These are phyloP conservation scores for Malus fusca DNA, from an alignment of 306 rosid genomes.

Conservation along the genomic window DNA sequence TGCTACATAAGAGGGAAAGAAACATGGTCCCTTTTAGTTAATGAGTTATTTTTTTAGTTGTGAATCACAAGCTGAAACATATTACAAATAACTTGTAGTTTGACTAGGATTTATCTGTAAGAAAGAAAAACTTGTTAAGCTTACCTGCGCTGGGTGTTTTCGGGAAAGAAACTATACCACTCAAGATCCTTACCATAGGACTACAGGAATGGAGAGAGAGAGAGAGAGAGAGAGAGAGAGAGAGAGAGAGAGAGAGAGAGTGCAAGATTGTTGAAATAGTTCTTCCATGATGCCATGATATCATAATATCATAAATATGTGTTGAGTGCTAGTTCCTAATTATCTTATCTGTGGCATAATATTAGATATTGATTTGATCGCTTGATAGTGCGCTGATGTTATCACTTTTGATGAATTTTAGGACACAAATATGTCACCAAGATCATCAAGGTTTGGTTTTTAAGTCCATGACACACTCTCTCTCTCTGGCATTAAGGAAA, in stretches of 20 bases:
- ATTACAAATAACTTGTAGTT: too few relatives aligned
- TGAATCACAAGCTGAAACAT: background rate
- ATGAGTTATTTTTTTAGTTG: too few relatives aligned
- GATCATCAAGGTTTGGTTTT: constrained; percentile 13
- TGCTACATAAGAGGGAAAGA: background rate
- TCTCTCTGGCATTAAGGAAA: background rate
- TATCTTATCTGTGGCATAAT: constrained; percentile 10
- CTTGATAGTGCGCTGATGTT: constrained; percentile 8
- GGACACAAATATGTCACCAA: constrained; percentile 3
- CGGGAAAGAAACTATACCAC: background rate
- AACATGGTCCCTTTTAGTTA: background rate
- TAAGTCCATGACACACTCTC: background rate
- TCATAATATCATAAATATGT: background rate
- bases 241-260: background rate
- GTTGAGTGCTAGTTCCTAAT: constrained; percentile 16
- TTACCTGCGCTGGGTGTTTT: too few relatives aligned
- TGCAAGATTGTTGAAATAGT: background rate
- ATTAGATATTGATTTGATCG: background rate
- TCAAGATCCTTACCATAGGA: background rate
- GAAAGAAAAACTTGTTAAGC: background rate
- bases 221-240: too few relatives aligned
- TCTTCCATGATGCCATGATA: background rate
- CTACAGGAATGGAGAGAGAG: background rate
- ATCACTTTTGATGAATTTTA: background rate
- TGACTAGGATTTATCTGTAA: background rate